Conservation (phyloP, 2,329 filamentous ascomycete genomes). For the Aureobasidium mangrovei region DNA sequence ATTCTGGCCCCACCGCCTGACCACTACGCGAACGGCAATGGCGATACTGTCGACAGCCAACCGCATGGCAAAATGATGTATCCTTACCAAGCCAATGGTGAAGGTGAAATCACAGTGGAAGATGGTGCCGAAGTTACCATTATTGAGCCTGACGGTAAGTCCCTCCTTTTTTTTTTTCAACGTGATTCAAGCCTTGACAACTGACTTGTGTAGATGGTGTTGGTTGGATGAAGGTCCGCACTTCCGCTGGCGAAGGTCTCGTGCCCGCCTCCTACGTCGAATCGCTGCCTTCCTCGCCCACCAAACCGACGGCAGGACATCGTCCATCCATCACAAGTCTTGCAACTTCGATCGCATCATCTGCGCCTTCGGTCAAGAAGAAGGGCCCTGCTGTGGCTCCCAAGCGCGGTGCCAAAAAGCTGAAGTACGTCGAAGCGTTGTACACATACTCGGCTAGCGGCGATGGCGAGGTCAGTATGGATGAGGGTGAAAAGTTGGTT, state of each 20-base stretch:
- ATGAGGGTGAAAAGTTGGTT: slow-evolving; percentile 84
- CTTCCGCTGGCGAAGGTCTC: slow-evolving; percentile 59
- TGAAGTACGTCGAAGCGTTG: slow-evolving; percentile 78
- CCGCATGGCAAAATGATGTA: slow-evolving; percentile 85
- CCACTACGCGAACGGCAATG: slow-evolving; percentile 58
- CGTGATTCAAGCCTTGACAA: slow-evolving; percentile 19
- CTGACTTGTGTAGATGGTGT: slow-evolving; percentile 82
- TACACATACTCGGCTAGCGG: slow-evolving; percentile 86
- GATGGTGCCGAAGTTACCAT: slow-evolving; percentile 73
- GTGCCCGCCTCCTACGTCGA: slow-evolving; percentile 86
- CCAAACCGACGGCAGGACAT: not conserved
- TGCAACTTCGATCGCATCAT: slow-evolving; percentile 38
- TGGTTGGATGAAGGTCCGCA: slow-evolving; percentile 82
- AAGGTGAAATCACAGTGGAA: slow-evolving; percentile 70
- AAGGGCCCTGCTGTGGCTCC: slow-evolving; percentile 89
- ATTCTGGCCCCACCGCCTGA: slow-evolving; percentile 81
- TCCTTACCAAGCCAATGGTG: slow-evolving; percentile 67
- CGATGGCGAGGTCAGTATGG: slow-evolving; percentile 82
- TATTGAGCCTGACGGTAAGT: slow-evolving; percentile 79
- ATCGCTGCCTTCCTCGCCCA: slow-evolving; percentile 35
- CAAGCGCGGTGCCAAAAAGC: slow-evolving; percentile 57
- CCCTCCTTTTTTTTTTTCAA: not conserved
- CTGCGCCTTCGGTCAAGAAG: slow-evolving; percentile 51
- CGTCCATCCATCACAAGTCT: slow-evolving; percentile 57
- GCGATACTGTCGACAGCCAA: slow-evolving; percentile 36